These are phyloP conservation scores for Tympanopsis confertula DNA, from an alignment of 2,329 filamentous ascomycete genomes.

Conservation along the genomic window DNA sequence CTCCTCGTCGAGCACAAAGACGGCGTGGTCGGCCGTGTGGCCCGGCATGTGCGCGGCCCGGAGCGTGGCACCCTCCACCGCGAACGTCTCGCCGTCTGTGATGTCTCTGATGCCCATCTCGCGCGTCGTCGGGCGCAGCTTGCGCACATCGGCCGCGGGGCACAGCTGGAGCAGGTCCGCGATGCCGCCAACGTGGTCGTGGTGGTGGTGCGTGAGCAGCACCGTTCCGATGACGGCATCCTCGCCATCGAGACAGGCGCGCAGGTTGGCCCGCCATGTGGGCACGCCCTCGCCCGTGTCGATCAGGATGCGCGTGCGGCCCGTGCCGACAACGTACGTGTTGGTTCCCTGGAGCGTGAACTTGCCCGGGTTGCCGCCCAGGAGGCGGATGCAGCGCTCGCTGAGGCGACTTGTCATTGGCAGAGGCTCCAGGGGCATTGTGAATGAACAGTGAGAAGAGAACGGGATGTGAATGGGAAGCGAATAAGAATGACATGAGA, in stretches of 20 bases:
- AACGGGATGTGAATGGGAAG: not conserved
- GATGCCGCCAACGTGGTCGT: conserved; percentile 73
- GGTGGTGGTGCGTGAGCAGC: conserved; percentile 86
- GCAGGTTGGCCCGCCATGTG: conserved; percentile 60
- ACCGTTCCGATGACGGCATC: conserved; percentile 56
- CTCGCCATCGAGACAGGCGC: conserved; percentile 53
- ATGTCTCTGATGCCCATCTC: conserved; percentile 43
- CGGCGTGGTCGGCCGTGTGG: conserved; percentile 75
- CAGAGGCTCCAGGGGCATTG: conserved; percentile 39
- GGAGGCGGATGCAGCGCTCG: conserved; percentile 66
- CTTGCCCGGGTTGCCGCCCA: conserved; percentile 86
- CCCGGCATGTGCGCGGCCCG: conserved; percentile 58
- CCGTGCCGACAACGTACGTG: conserved; percentile 81
- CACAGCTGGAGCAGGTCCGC: conserved; percentile 52
- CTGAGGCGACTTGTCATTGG: conserved; percentile 69
- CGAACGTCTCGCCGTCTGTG: conserved; percentile 39
- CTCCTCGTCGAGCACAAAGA: conserved; percentile 64
- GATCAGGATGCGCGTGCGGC: conserved; percentile 63
- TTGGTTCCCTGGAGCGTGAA: conserved; percentile 72
- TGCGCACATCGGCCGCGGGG: conserved; percentile 54
- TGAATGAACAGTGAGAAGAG: not conserved
- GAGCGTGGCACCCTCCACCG: conserved; percentile 51
- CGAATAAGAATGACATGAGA: too few species aligned
- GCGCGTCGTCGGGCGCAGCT: conserved; percentile 42
- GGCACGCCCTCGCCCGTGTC: conserved; percentile 79